These are phyloP conservation scores for Actinomortierella ambigua DNA, from an alignment of 371 early-diverging fungal genomes.

Conservation along the genomic window DNA sequence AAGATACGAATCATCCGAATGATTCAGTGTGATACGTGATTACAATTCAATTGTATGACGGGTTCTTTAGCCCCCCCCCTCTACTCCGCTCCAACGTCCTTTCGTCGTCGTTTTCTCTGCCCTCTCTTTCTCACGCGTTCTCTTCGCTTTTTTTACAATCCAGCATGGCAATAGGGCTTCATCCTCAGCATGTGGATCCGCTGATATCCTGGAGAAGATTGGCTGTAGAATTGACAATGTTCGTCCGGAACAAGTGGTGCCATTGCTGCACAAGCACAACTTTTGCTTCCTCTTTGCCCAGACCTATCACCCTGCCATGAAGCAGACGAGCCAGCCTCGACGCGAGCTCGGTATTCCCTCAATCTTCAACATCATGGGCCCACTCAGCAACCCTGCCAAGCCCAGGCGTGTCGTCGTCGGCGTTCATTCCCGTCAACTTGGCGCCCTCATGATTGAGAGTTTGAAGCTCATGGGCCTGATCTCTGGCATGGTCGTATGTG, in stretches of 20 bases:
- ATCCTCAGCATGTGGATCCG: conserved; percentile 94
- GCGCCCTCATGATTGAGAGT: conserved; percentile 85
- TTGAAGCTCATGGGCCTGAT: conserved; percentile 74
- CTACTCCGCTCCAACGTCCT: too few relatives aligned
- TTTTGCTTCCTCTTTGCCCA: conserved; percentile 96
- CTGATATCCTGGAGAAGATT: conserved; percentile 89
- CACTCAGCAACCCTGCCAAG: conserved; percentile 88
- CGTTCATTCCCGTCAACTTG: conserved; percentile 81
- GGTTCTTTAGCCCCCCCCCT: too few relatives aligned
- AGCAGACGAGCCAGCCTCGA: conserved; percentile 75
- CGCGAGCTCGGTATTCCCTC: conserved; percentile 93
- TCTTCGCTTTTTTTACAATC: conserved; percentile 5
- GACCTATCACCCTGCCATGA: conserved; percentile 93
- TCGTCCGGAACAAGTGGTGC: conserved; percentile 67
- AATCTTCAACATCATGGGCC: conserved; percentile 95
- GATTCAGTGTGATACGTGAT: too few relatives aligned
- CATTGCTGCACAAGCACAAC: conserved; percentile 64
- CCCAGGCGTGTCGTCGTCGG: conserved; percentile 89
- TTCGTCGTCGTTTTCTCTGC: background rate
- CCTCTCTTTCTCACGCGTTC: background rate
- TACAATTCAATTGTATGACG: too few relatives aligned
- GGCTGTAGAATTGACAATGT: conserved; percentile 76
- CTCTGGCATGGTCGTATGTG: conserved; percentile 86
- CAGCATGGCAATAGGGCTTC: conserved; percentile 95
- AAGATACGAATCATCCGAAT: too few relatives aligned